phyloP scores from a whole-genome alignment of 176 grass and related monocot species.

The Leersia perrieri region DNA sequence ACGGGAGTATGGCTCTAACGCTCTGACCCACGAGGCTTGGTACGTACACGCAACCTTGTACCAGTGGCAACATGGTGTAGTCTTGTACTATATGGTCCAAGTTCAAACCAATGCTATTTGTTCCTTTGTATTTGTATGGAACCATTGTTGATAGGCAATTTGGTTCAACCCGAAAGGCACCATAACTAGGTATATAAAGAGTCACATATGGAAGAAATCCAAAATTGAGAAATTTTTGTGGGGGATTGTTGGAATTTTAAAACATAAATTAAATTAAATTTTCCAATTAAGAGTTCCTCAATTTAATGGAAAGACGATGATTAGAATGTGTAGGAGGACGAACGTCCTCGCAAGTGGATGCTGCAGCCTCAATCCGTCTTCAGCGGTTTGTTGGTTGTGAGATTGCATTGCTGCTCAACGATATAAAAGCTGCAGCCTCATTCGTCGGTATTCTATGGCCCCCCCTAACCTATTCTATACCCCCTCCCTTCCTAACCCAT shows the following conservation, averaged over 20 bases:
- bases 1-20: neutral
- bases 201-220: neutral
- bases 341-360: too few relatives aligned
- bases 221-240: neutral
- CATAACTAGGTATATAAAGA: neutral
- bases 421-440: too few relatives aligned
- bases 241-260: neutral
- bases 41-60: too few relatives aligned
- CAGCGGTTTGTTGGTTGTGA: too few relatives aligned
- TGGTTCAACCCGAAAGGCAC: neutral
- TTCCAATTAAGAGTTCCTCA: neutral
- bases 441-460: too few relatives aligned
- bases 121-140: neutral
- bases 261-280: neutral
- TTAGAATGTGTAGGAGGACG: too few relatives aligned
- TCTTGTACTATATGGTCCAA: neutral
- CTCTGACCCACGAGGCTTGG: too few relatives aligned
- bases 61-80: neutral
- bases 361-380: too few relatives aligned
- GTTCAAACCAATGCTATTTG: neutral
- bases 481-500: too few relatives aligned
- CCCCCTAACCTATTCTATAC: too few relatives aligned
- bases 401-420: too few relatives aligned
- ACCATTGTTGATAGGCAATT: too few relatives aligned
- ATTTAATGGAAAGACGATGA: neutral